These are phyloP conservation scores for Ophiosphaerella narmari DNA, from an alignment of 2,329 filamentous ascomycete species.

Conservation along the genomic window DNA sequence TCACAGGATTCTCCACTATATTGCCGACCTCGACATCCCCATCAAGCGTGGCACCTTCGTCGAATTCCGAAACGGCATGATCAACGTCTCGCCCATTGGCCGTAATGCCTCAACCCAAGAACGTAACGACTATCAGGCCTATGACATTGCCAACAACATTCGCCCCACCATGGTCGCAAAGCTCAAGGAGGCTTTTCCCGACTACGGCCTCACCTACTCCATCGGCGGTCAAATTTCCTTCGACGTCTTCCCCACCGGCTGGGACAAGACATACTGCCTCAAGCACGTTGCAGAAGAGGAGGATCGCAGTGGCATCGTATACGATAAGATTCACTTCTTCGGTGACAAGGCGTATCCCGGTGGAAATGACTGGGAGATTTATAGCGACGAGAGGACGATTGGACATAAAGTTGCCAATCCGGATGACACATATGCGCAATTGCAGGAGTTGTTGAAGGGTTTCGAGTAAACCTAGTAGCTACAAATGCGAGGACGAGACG, in stretches of 20 bases:
- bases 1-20: conserved; percentile 69
- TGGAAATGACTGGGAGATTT: conserved; percentile 97
- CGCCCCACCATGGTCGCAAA: conserved; percentile 75
- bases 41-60: conserved; percentile 83
- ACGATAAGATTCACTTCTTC: conserved; percentile 94
- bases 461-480: conserved; percentile 17
- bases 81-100: conserved; percentile 82
- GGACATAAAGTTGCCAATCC: conserved; percentile 84
- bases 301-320: conserved; percentile 68
- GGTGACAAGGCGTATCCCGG: conserved; percentile 92
- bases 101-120: conserved; percentile 83
- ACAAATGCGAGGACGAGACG: not conserved
- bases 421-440: conserved; percentile 76
- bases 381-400: conserved; percentile 75
- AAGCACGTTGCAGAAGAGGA: conserved; percentile 83
- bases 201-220: conserved; percentile 87
- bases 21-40: conserved; percentile 82
- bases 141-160: conserved; percentile 77
- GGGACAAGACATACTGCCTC: conserved; percentile 99
- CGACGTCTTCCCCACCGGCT: conserved; percentile 93
- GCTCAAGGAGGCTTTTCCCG: conserved; percentile 79
- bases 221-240: conserved; percentile 98
- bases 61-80: conserved; percentile 90
- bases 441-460: conserved; percentile 75
- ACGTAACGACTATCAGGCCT: conserved; percentile 79